A percentile compares a stretch with the other conserved stretches of the same genome.
Evolutionary conservation across 108 stramenopile species (phyloP).

Genomic region (Skeletonema grethae): DNA sequence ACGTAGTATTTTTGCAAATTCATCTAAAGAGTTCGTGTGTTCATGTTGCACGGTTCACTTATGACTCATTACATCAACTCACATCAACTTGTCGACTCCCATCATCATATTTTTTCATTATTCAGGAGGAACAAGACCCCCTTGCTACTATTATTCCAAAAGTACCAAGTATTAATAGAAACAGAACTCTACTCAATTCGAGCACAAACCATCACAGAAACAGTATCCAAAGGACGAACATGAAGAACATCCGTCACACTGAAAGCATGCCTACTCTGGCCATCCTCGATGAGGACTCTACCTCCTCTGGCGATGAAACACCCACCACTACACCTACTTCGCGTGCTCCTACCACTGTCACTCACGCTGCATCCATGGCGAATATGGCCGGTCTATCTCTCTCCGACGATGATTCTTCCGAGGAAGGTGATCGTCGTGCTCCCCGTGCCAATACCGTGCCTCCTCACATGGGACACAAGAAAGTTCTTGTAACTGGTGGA

Average conservation of each 20-base stretch:
- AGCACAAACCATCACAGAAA: not conserved
- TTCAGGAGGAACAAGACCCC: conserved; percentile 35
- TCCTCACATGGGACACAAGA: conserved; percentile 84
- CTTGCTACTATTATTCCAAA: conserved; percentile 3
- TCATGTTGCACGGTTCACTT: not conserved
- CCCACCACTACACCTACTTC: conserved; percentile 1
- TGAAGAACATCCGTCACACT: conserved; percentile 31
- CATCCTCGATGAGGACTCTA: conserved; percentile 25
- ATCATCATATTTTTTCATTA: not conserved
- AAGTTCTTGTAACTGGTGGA: conserved; percentile 97
- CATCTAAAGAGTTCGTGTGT: not conserved
- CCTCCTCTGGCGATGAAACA: conserved; percentile 24
- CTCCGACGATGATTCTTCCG: conserved; percentile 6
- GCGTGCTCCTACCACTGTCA: not conserved
- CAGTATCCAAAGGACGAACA: not conserved
- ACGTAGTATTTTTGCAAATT: not conserved
- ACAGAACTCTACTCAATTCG: not conserved
- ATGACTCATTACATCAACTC: not conserved
- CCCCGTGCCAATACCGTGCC: conserved; percentile 10
- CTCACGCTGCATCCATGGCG: conserved; percentile 8
- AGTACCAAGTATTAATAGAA: not conserved
- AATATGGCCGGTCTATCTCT: conserved; percentile 1
- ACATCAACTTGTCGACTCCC: not conserved
- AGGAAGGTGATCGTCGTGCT: not conserved
- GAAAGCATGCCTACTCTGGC: conserved; percentile 35